Evolutionary conservation across 208 protist species (phyloP), one percentile per base, ranked within the genome.

Genomic region (Leishmania guyanensis): DNA sequence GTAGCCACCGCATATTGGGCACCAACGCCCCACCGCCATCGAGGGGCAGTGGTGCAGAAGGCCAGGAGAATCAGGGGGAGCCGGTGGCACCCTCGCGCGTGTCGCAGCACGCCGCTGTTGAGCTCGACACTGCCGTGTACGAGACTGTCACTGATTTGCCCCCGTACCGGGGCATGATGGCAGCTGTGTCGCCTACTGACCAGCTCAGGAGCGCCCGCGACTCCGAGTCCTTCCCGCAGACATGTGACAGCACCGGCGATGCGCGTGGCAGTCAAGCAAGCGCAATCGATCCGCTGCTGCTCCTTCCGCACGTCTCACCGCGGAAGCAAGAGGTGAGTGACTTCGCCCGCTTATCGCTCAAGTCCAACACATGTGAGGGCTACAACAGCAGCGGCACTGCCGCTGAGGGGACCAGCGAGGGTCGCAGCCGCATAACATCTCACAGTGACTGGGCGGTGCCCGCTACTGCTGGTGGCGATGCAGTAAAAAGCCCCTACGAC

Each of bases 221-320:
- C 54, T 79, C 71, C 53, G n/a, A 82, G 71, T 58, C 77, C 43
- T 51, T 75, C 22, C 60, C 77, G 4, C 73, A 60, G 76, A 53
- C n/a, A 48, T 80, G 68, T 20, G 53, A 74, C 74, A 77, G 65
- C 85, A 29, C n/a, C 74, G 46, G 70, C 51, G 51, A 69, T 33
- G 50, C 1, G 50, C 58, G 14, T 66, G 76, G n/a, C 51, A 75
- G 66, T 53, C 71, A 33, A 68, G 65, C 72, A 77, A 74, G 84
- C 64, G 50, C 60, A 2, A 79, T 92, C 12, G 88, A 91, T 53
- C 86, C 91, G 39, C 80, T 93, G 69, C 77, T 93, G 53, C 73
- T 91, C 56, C 82, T 93, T 16, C 83, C 86, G 36, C 86, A 89
- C 75, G 71, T 83, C 20, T 62, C 75, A 26, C 58, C 82, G 22